These are phyloP conservation scores for Phytophthora pseudosyringae DNA, from an alignment of 352 stramenopile species.

Conservation along the genomic window DNA sequence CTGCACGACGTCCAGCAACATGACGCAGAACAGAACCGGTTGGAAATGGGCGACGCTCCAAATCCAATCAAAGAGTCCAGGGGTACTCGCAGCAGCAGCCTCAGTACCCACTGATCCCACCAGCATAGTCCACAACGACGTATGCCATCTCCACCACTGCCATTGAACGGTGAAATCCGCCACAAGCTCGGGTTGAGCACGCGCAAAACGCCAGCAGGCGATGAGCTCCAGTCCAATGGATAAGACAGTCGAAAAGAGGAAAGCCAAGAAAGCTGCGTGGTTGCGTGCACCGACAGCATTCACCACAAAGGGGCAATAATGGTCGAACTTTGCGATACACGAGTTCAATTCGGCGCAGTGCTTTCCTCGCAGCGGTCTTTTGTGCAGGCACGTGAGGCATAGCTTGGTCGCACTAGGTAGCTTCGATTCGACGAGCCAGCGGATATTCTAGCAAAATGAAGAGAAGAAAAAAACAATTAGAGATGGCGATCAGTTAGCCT, in stretches of 20 bases:
- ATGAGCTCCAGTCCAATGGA: slow-evolving; percentile 62
- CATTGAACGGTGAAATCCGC: slow-evolving; percentile 39
- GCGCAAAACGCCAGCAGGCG: slow-evolving; percentile 50
- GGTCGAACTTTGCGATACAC: slow-evolving; percentile 86
- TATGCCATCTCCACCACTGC: slow-evolving; percentile 40
- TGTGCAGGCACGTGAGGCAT: slow-evolving; percentile 82
- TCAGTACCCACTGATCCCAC: neutral
- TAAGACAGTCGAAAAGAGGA: slow-evolving; percentile 82
- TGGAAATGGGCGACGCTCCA: slow-evolving; percentile 71
- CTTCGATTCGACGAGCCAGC: slow-evolving; percentile 76
- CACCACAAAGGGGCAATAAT: slow-evolving; percentile 88
- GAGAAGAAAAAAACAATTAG: neutral
- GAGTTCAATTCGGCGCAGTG: slow-evolving; percentile 80
- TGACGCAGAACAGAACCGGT: slow-evolving; percentile 60
- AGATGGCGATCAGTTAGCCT: neutral
- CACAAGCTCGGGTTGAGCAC: slow-evolving; percentile 39
- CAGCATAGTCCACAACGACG: slow-evolving; percentile 27
- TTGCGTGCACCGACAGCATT: slow-evolving; percentile 96
- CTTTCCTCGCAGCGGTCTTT: slow-evolving; percentile 75
- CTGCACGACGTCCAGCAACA: slow-evolving; percentile 60
- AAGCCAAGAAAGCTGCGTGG: slow-evolving; percentile 94
- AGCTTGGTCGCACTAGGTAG: slow-evolving; percentile 74
- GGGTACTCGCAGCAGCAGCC: neutral
- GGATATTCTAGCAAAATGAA: slow-evolving; percentile 57
- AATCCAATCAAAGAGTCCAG: slow-evolving; percentile 41